Evolutionary conservation across 495 filamentous ascomycete genomes (phyloP).

Genomic region (Penicillium canescens): DNA sequence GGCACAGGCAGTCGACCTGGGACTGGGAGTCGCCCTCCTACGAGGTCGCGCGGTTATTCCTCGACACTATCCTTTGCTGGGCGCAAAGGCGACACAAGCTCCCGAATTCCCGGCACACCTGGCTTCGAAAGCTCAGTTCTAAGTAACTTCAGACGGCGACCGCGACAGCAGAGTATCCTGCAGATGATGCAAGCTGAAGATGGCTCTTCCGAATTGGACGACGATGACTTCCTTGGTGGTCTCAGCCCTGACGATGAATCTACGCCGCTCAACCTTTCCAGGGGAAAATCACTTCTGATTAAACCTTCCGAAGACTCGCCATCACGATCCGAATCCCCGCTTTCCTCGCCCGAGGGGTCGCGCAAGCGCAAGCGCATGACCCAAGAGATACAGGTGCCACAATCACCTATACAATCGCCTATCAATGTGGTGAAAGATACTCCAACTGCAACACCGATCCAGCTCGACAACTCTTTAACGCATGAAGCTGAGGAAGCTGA

Average conservation of each 20-base stretch:
- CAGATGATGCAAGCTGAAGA: constrained; percentile 59
- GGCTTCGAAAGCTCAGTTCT: constrained; percentile 56
- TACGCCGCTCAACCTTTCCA: constrained; percentile 56
- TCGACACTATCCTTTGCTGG: constrained; percentile 45
- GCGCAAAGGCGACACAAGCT: constrained; percentile 41
- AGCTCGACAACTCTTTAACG: background rate
- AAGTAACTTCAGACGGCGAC: constrained; percentile 63
- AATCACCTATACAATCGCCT: constrained; percentile 19
- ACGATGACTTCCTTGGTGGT: constrained; percentile 57
- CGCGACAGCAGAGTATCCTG: constrained; percentile 68
- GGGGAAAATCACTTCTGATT: constrained; percentile 31
- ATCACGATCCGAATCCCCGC: constrained; percentile 22
- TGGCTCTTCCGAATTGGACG: constrained; percentile 46
- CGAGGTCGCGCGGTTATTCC: constrained; percentile 49
- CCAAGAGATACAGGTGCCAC: constrained; percentile 23
- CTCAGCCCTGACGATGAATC: constrained; percentile 67
- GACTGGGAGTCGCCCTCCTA: constrained; percentile 46
- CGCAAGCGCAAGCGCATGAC: constrained; percentile 38
- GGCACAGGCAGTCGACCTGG: constrained; percentile 39
- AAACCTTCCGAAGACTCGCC: constrained; percentile 17
- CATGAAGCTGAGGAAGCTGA: background rate
- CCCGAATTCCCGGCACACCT: constrained; percentile 49
- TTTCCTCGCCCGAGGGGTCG: constrained; percentile 27
- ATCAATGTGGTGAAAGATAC: constrained; percentile 20
- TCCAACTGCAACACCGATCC: constrained; percentile 1